These are phyloP conservation scores for Xerophyta viscosa DNA, from an alignment of 106 monocot species.

Conservation along the genomic window DNA sequence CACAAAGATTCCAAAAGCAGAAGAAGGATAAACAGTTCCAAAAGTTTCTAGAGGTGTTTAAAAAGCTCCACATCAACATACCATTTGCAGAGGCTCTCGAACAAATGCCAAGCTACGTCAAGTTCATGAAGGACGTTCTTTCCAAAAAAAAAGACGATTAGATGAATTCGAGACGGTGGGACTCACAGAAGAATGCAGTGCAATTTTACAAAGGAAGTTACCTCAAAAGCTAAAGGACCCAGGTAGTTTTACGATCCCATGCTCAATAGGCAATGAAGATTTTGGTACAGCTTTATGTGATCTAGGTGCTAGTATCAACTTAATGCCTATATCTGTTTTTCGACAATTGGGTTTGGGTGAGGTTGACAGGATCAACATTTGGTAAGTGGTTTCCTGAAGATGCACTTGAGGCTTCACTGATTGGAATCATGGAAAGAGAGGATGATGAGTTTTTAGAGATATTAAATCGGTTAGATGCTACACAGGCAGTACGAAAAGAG, in stretches of 20 bases:
- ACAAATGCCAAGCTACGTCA: conserved; percentile 4
- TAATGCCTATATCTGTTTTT: conserved; percentile 3
- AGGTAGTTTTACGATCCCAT: background rate
- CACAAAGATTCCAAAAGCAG: background rate
- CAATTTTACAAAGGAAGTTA: conserved; percentile 1
- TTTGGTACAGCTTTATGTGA: conserved; percentile 2
- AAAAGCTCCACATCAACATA: background rate
- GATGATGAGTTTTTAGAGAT: too few relatives aligned
- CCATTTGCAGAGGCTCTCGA: conserved; percentile 1
- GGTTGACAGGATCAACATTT: background rate
- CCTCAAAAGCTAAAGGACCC: background rate
- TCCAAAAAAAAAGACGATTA: background rate
- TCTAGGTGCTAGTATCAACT: conserved; percentile 3
- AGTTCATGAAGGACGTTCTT: background rate
- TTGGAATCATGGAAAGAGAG: too few relatives aligned
- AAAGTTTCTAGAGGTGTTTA: conserved; percentile 1
- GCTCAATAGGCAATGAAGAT: background rate
- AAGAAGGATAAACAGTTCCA: background rate
- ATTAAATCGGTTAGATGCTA: too few relatives aligned
- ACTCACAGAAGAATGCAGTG: background rate
- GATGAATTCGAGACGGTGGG: background rate
- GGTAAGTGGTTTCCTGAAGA: background rate
- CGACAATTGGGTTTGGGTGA: background rate
- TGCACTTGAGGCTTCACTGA: background rate
- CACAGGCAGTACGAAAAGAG: background rate